phyloP scores from a whole-genome alignment of 805 yeast genomes.

The Wickerhamomyces chaumierensis region DNA sequence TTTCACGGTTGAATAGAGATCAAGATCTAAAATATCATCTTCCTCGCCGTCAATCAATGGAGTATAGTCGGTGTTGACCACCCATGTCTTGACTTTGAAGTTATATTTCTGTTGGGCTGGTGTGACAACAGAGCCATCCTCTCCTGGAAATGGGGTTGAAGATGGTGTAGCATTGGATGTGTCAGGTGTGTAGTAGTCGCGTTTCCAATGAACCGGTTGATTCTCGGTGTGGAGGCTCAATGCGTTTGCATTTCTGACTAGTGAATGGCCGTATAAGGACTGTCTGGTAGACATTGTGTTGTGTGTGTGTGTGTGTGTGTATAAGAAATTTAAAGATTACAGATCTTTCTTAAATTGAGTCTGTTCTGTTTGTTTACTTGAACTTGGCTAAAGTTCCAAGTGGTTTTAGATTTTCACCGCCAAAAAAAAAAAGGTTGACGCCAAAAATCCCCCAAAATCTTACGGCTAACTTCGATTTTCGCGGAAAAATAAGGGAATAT shows the following conservation, averaged over 20 bases:
- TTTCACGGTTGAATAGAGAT: slow-evolving; percentile 22
- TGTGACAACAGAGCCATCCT: background rate
- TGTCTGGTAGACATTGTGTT: slow-evolving; percentile 17
- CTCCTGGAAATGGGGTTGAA: slow-evolving; percentile 19
- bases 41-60: slow-evolving; percentile 25
- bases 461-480: too few species aligned
- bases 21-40: slow-evolving; percentile 34
- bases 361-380: too few species aligned
- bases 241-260: slow-evolving; percentile 17
- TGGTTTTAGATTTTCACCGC: too few species aligned
- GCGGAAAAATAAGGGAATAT: too few species aligned
- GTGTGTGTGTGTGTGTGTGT: background rate
- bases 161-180: slow-evolving; percentile 9
- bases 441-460: too few species aligned
- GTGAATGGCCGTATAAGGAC: slow-evolving; percentile 17
- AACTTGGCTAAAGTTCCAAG: too few species aligned
- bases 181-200: slow-evolving; percentile 17
- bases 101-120: slow-evolving; percentile 8
- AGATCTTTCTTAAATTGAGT: too few species aligned
- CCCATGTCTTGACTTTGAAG: slow-evolving; percentile 25
- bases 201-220: slow-evolving; percentile 18
- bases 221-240: slow-evolving; percentile 8
- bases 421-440: too few species aligned
- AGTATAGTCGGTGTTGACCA: slow-evolving; percentile 10
- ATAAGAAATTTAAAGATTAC: too few species aligned